Evolutionary conservation across 139 green algal genomes (phyloP), one percentile per base, ranked within the genome.

Genomic region (Chlamydomonas urium): DNA sequence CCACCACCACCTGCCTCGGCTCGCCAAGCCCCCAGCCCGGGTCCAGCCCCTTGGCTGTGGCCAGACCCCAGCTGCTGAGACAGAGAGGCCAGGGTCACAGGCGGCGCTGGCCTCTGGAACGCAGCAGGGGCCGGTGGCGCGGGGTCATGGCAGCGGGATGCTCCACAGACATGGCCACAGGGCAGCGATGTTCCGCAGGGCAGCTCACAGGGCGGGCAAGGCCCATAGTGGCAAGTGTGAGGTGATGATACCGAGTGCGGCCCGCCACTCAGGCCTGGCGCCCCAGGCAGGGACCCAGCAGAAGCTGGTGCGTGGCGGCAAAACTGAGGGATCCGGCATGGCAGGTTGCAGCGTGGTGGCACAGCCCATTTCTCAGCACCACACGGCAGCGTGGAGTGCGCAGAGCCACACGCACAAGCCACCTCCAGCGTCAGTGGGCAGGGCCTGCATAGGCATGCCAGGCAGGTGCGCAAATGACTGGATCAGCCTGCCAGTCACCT

Each of bases 191-290:
- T 81, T 33, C 75, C 79, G 65, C 90, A 96, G 2, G 75, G 47
- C 10, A 71, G n/a, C 0, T 72, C 56, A 82, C 91, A 96, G 1
- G 86, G 79, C 1, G 91, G 91, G 74, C 91, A 96, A 0, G 86
- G 68, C 2, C 91, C 91, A 75, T 84, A 96, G 74, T 96, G 91
- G 75, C 91, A 96, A 23, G 76, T 62, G 70, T 96, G 90, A 3
- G 72, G 70, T 33, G n/a, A n/a, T n/a, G n/a, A n/a, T n/a, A n/a
- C n/a, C n/a, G n/a, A n/a, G n/a, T n/a, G n/a, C n/a, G n/a, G n/a
- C n/a, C n/a, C n/a, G n/a, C n/a, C n/a, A n/a, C n/a, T n/a, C n/a
- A n/a, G n/a, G n/a, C n/a, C n/a, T n/a, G n/a, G n/a, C n/a, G 45
- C 31, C 24, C 47, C 47, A 47, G 66, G 34, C 21, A 47, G 10